phyloP scores from a whole-genome alignment of 345 rosid species.

The Boechera stricta region DNA sequence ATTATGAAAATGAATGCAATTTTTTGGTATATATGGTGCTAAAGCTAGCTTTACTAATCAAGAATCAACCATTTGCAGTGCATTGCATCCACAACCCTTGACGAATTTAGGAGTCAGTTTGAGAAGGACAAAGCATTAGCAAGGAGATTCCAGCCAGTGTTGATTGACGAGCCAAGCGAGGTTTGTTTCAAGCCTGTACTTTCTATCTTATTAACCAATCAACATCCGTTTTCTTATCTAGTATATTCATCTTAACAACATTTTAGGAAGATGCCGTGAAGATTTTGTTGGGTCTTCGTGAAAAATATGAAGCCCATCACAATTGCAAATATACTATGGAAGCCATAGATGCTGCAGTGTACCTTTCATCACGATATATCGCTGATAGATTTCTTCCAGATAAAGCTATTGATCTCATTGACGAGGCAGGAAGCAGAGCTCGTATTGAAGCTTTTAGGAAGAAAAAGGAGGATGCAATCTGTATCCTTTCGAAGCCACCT shows the following conservation, averaged over 20 bases:
- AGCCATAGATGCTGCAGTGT: slow-evolving; percentile 94
- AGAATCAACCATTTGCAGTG: slow-evolving; percentile 65
- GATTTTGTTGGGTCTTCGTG: slow-evolving; percentile 85
- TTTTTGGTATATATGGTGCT: slow-evolving; percentile 17
- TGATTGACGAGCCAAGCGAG: slow-evolving; percentile 91
- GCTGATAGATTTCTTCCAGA: slow-evolving; percentile 96
- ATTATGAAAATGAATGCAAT: background rate
- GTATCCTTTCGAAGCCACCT: slow-evolving; percentile 82
- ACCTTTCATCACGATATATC: slow-evolving; percentile 83
- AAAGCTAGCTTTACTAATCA: slow-evolving; percentile 18
- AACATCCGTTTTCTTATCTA: slow-evolving; percentile 35
- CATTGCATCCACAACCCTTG: slow-evolving; percentile 91
- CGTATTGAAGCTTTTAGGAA: slow-evolving; percentile 77
- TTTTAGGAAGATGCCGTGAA: slow-evolving; percentile 86
- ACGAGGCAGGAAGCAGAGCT: slow-evolving; percentile 99
- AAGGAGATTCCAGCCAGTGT: slow-evolving; percentile 92
- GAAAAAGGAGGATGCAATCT: slow-evolving; percentile 79
- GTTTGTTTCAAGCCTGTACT: slow-evolving; percentile 45
- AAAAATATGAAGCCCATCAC: slow-evolving; percentile 93
- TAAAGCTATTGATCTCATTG: slow-evolving; percentile 98
- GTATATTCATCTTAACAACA: slow-evolving; percentile 23
- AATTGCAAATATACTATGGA: slow-evolving; percentile 78
- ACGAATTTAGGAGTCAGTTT: slow-evolving; percentile 82
- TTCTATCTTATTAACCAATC: slow-evolving; percentile 23
- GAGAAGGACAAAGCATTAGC: slow-evolving; percentile 97